Percentiles rank a stretch among this genome's conserved stretches.
phyloP scores from a whole-genome alignment of 1,284 basidiomycete genomes.

The Ceratorhiza oryzae-sativae region DNA sequence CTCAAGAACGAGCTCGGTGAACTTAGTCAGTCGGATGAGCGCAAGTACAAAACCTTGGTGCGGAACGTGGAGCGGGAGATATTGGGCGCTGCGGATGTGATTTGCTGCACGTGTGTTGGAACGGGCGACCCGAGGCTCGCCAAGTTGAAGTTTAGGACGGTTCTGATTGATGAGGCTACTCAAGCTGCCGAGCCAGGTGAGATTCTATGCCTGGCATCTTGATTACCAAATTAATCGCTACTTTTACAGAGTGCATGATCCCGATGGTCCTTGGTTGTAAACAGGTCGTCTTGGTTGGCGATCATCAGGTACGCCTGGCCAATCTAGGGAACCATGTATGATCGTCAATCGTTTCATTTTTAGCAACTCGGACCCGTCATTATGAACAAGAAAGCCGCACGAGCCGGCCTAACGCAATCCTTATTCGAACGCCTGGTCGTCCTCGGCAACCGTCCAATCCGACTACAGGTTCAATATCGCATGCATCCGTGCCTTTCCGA shows the following conservation, averaged over 20 bases:
- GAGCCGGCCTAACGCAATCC: constrained; percentile 95
- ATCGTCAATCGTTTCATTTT: constrained; percentile 29
- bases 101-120: constrained; percentile 98
- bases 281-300: constrained; percentile 97
- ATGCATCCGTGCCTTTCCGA: constrained; percentile 99
- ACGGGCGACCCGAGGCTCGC: constrained; percentile 94
- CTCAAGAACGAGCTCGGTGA: constrained; percentile 98
- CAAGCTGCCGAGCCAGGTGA: constrained; percentile 96
- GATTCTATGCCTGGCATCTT: too few species aligned
- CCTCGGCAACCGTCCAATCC: constrained; percentile 94
- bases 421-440: constrained; percentile 97
- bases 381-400: constrained; percentile 99
- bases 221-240: too few species aligned
- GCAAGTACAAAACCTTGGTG: constrained; percentile 96
- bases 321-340: neutral
- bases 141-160: constrained; percentile 98
- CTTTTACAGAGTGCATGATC: constrained; percentile 99
- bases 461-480: constrained; percentile 98
- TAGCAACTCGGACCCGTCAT: constrained; percentile 98
- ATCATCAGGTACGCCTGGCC: constrained; percentile 72
- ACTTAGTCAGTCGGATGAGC: constrained; percentile 93
- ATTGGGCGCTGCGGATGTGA: constrained; percentile 92
- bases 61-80: constrained; percentile 98
- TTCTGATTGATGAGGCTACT: constrained; percentile 98
- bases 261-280: constrained; percentile 98